Evolutionary conservation across 108 stramenopile species (phyloP), one percentile per base, ranked within the genome.

Genomic region (Mediolabrus comicus): DNA sequence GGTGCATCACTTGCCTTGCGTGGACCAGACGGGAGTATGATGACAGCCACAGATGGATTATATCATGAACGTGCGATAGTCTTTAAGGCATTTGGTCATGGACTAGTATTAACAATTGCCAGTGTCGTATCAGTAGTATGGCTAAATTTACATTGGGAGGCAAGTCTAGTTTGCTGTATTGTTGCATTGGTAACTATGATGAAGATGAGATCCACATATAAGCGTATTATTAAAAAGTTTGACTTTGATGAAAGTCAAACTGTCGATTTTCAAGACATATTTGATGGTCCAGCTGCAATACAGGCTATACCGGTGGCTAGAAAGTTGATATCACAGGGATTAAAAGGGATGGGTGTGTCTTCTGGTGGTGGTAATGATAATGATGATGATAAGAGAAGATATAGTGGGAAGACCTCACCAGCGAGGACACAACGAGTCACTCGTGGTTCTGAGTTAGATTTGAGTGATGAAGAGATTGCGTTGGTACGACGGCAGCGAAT

Each of bases 21-120:
- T 17, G 95, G 95, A 28, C 95, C 95, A 0, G 92, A 96, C 69
- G 95, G 95, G 7, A 83, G 81, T 19, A 96, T 96, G 95, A 87
- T 92, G 81, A 85, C 87, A 1, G 95, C 95, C 11, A 94, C 92
- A n/a, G 95, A 96, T 66, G 91, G 90, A 26, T 59, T 95, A 25
- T 95, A 92, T 67, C 77, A 90, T 41, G 91, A 92, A 79, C 83
- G 94, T 26, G 53, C 33, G 1, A 56, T 65, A 3, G 90, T 95
- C 31, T 95, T 95, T 77, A 6, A 41, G 13, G 62, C 60, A 16
- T 95, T 95, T 82, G 92, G 84, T 0, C n/a, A 83, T 41, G 94
- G 94, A 5, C 58, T 95, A 58, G 80, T 83, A 2, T 82, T 74
- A 19, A 84, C 86, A 16, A 71, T 85, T 3, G 65, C 69, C 0